Evolutionary conservation across 352 stramenopile species (phyloP), one percentile per base, ranked within the genome.

Genomic region (Globisporangium yorkense): DNA sequence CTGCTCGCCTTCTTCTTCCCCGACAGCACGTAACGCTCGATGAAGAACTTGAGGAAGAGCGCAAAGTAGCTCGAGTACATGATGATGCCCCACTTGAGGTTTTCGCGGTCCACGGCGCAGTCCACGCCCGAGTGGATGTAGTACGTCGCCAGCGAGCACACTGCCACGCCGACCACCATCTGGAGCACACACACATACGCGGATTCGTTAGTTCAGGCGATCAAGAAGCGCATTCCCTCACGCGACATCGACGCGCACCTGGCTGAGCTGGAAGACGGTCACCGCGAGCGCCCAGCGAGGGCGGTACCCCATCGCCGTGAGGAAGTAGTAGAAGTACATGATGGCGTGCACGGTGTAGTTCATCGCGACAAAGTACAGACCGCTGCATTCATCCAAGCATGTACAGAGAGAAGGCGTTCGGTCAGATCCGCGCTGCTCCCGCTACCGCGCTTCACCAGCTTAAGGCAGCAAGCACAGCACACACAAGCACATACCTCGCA

Each of bases 271-370:
- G 56, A 85, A 78, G 50, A 97, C 77, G 10, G 92, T 98, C 58
- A 98, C 84, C 27, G 87, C 81, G 56, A 77, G 75, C 5, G 83
- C 80, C 76, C 83, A 92, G 39, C 70, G 76, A 31, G 84, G 84
- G 53, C 83, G 84, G 68, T 80, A 91, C 59, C 80, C 78, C 53
- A 92, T 65, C 21, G 90, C 89, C 51, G 80, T 88, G 54, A 98
- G 80, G 60, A 92, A 97, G 72, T 97, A 98, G 82, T 98, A 98
- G 50, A 92, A 94, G 77, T 99, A 99, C 96, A 99, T 99, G 67
- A 98, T 77, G 31, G 92, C 89, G 72, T 99, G 96, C 48, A 99
- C 96, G 52, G 78, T 88, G 80, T 98, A 99, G 75, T 99, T 99
- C 94, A 99, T 98, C 27, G 94, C 88, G 35, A 97, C 89, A 72